These are phyloP conservation scores for Geranium brycei DNA, from an alignment of 345 rosid species.

Conservation along the genomic window DNA sequence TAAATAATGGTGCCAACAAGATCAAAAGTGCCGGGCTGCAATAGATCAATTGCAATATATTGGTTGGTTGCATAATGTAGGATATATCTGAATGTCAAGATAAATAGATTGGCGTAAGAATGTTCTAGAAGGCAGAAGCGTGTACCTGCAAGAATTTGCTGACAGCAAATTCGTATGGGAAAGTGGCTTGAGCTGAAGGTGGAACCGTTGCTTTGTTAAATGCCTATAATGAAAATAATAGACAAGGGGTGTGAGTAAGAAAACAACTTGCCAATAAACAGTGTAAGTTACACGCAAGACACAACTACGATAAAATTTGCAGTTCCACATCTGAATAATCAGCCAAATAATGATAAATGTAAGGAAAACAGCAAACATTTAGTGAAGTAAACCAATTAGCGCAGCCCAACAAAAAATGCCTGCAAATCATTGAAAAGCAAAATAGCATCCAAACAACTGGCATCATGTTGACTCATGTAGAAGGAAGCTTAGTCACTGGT, in stretches of 20 bases:
- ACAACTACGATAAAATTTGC: too few species aligned
- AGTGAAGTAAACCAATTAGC: too few species aligned
- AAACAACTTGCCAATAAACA: neutral
- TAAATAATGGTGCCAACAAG: constrained; percentile 70
- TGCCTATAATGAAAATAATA: constrained; percentile 29
- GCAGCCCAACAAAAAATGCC: too few species aligned
- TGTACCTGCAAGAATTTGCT: constrained; percentile 81
- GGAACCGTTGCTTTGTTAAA: constrained; percentile 75
- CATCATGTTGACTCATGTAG: too few species aligned
- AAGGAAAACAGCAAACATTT: too few species aligned
- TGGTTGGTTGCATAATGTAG: neutral
- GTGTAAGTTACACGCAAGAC: too few species aligned
- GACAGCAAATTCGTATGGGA: constrained; percentile 65
- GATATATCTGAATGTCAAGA: neutral
- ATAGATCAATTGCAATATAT: neutral
- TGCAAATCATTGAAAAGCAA: too few species aligned
- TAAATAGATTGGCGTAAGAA: neutral
- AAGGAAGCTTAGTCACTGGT: too few species aligned
- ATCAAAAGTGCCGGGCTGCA: constrained; percentile 84
- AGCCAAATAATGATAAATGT: too few species aligned
- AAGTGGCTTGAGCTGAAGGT: constrained; percentile 62
- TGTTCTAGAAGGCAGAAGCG: neutral
- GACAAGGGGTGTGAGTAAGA: constrained; percentile 3
- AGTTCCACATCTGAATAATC: too few species aligned
- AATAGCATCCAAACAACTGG: too few species aligned